Conservation (phyloP, 2,329 filamentous ascomycete species). For the Chrysoporthe austroafricana region DNA sequence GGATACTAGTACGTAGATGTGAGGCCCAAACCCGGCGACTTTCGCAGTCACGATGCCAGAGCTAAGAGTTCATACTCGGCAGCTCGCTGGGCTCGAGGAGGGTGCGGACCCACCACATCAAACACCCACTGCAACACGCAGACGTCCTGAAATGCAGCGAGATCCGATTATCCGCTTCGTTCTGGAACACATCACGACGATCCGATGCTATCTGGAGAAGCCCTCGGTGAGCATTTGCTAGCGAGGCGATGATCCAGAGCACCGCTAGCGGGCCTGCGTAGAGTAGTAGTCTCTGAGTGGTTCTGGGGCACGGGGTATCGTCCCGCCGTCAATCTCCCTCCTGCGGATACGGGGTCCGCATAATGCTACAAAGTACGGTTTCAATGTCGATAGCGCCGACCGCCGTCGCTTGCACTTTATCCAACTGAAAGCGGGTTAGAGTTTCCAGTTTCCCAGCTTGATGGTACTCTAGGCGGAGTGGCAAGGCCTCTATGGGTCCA, state of each 20-base stretch:
- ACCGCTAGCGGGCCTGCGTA: background rate
- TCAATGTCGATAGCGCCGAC: conserved; percentile 6
- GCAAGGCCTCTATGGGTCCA: background rate
- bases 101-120: background rate
- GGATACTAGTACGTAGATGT: background rate
- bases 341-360: background rate
- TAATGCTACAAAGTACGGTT: no score
- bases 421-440: conserved; percentile 1
- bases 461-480: conserved; percentile 4
- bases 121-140: background rate
- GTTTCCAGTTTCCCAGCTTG: background rate
- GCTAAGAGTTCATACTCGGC: background rate
- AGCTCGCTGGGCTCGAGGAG: background rate
- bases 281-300: background rate
- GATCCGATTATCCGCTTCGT: background rate
- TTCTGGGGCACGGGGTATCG: background rate
- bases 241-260: background rate
- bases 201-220: background rate
- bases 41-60: background rate
- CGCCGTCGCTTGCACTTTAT: background rate
- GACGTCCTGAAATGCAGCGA: background rate
- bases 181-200: background rate
- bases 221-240: background rate
- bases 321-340: background rate
- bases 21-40: background rate